Conservation (phyloP, 2,329 filamentous ascomycete genomes). For the Sclerotinia glacialis region DNA sequence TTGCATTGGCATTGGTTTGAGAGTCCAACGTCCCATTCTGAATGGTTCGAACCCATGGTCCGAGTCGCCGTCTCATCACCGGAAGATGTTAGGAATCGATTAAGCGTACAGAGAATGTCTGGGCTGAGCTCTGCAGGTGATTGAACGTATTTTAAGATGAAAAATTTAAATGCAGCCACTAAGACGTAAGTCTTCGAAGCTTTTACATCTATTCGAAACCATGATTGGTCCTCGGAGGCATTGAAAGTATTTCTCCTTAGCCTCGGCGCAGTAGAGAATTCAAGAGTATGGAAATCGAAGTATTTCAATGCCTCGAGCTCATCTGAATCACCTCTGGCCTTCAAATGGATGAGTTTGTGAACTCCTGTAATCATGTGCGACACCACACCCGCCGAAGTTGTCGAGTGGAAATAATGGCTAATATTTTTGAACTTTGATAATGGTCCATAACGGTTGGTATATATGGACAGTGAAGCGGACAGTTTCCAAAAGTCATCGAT, state of each 20-base stretch:
- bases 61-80: not conserved
- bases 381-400: not conserved
- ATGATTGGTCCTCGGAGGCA: not conserved
- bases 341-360: not conserved
- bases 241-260: not conserved
- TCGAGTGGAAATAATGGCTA: not conserved
- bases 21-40: not conserved
- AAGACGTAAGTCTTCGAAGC: not conserved
- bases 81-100: not conserved
- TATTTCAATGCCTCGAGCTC: not conserved
- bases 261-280: not conserved
- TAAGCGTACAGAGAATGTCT: not conserved
- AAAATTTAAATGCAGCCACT: not conserved
- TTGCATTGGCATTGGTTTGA: not conserved
- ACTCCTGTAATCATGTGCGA: not conserved
- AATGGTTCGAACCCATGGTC: too few relatives aligned
- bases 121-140: not conserved
- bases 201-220: not conserved
- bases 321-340: not conserved
- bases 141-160: not conserved
- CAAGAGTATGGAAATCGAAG: not conserved
- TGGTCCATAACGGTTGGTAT: too few relatives aligned
- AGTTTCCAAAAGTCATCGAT: not conserved
- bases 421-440: not conserved
- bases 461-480: not conserved